Base-by-base conservation (phyloP, 768 basidiomycete genomes). In the Suillus alpinus region DNA sequence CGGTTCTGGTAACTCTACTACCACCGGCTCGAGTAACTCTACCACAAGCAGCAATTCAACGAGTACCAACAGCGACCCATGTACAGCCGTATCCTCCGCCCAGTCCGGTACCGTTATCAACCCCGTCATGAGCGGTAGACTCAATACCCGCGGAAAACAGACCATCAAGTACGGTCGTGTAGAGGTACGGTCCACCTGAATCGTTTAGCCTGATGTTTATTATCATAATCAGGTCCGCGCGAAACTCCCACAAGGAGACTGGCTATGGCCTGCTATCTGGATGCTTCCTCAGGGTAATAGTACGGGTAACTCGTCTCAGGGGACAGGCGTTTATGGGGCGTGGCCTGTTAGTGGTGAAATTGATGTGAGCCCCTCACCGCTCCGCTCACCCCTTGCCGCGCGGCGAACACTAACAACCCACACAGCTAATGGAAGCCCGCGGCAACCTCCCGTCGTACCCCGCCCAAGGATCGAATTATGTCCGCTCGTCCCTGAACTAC, bases 401-500 rank as follows among this genome's bases (percentile, higher is more conserved):
- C 20, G 12, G 36, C 26, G 10, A 7, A 32, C 3, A 44, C 37
- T 39, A 0, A 39, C 2, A 61, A n/a, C 36, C 2, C 62, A n/a
- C 39, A 9, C 67, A 84, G 81, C 78, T 84, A 62, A 77, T 78
- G 81, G 84, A 75, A 77, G 85, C 75, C 63, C 81, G 77, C 66
- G 81, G 82, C 26, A 84, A 81, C 71, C 67, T 68, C 20, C 75
- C 76, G n/a, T 70, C 73, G 13, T 78, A 82, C 67, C 61, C 72
- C 10, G 75, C 68, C 0, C 76, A 80, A 65, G 81, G 82, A 55
- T 68, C 74, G 59, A 80, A 81, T 70, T 81, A 75, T 62, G 77
- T 81, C 23, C 77, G 86, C 59, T 81, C 85, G 6, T 78, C 83
- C 36, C 74, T 95, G 23, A 86, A 86, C 71, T 95, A 88, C 75